These are phyloP conservation scores for Chlorencoelia australis DNA, from an alignment of 2,329 filamentous ascomycete species.

Conservation along the genomic window DNA sequence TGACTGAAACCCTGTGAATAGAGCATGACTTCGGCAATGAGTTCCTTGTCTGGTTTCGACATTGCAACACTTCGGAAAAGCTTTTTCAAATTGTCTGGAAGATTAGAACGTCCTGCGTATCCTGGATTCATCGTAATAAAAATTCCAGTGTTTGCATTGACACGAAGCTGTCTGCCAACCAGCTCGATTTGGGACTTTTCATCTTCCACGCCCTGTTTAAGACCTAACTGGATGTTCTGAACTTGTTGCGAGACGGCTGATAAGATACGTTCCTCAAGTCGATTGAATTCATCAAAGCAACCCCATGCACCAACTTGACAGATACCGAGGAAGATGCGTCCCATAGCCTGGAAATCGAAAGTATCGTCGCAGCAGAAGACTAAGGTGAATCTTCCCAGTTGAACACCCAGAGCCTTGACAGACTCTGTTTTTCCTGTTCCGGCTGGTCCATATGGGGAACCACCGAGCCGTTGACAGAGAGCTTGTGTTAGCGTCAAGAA, in stretches of 20 bases:
- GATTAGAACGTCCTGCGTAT: slow-evolving; percentile 93
- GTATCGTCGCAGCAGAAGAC: slow-evolving; percentile 99
- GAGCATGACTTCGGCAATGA: slow-evolving; percentile 99
- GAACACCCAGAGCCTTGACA: slow-evolving; percentile 92
- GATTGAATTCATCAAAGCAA: slow-evolving; percentile 99
- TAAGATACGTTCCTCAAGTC: slow-evolving; percentile 92
- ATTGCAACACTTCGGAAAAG: slow-evolving; percentile 98
- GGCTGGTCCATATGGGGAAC: slow-evolving; percentile 92
- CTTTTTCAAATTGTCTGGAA: slow-evolving; percentile 99
- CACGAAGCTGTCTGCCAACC: slow-evolving; percentile 78
- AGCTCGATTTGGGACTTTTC: slow-evolving; percentile 86
- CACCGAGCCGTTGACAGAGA: slow-evolving; percentile 86
- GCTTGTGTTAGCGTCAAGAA: slow-evolving; percentile 97
- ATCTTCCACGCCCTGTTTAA: slow-evolving; percentile 76
- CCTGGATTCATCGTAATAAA: slow-evolving; percentile 99
- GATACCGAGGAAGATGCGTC: slow-evolving; percentile 96
- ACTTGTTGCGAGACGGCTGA: slow-evolving; percentile 98
- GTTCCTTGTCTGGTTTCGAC: slow-evolving; percentile 99
- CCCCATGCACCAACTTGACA: slow-evolving; percentile 99
- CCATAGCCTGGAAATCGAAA: slow-evolving; percentile 99
- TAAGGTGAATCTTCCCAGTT: slow-evolving; percentile 92
- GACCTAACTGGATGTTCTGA: slow-evolving; percentile 94
- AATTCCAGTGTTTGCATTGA: slow-evolving; percentile 90
- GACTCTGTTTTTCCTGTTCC: slow-evolving; percentile 99
- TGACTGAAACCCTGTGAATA: slow-evolving; percentile 99